Base-by-base conservation (phyloP, 1,139 yeast genomes). In the Yamadazyma conglobata region DNA sequence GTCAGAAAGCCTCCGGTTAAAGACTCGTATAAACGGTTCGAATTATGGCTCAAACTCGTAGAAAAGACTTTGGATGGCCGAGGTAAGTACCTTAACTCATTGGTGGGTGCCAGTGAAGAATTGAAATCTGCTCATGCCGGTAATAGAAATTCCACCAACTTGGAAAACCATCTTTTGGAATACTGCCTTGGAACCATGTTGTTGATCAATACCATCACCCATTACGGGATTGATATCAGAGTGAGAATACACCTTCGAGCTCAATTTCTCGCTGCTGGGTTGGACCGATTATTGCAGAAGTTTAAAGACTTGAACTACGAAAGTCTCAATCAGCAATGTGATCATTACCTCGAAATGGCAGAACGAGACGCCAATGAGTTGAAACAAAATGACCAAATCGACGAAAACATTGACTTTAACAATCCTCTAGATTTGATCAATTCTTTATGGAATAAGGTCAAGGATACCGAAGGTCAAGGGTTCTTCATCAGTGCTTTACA, bases 101-200 rank as follows among this genome's bases (percentile, higher is more conserved):
- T 82, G 45, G 97, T 91, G 6, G 96, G 96, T 2, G 95, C 96
- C 1, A 80, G 89, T 39, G 94, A 83, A n/a, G 97, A 91, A 43
- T 69, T 79, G 34, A 78, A 79, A 39, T 64, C 75, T 10, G 65
- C 67, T 13, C 57, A 56, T 39, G 69, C 76, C 7, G 86, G 87
- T 14, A 45, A 46, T 19, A 18, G 6, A 10, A 13, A 12, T 9
- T 56, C 55, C 24, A 39, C 52, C 10, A 42, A 42, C 21, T 11
- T 30, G 5, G 96, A 88, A 48, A 77, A 76, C 41, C 78, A 83
- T 32, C 68, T 91, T 17, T 62, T 79, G 44, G 96, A 89, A 40
- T 91, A 89, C 55, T 79, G 91, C 20, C 65, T 81, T 29, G 76
- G 89, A 11, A 81, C 95, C 0, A 70, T 89, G 71, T 64, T 87